Conservation (phyloP, 768 basidiomycete genomes). For the Termitomyces sp. region DNA sequence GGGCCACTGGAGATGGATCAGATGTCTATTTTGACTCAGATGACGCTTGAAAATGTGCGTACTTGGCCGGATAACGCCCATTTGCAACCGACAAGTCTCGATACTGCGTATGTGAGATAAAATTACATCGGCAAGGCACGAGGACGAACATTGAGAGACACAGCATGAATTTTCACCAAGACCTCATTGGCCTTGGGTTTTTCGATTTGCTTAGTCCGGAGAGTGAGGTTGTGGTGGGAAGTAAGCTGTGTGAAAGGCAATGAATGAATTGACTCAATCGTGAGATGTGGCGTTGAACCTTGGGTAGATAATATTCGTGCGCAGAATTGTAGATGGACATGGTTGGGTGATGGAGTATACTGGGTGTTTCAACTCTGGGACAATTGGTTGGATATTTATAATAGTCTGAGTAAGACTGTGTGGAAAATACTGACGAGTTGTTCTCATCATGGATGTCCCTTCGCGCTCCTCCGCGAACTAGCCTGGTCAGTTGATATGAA, state of each 20-base stretch:
- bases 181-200: conserved; percentile 41
- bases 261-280: background rate
- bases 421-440: background rate
- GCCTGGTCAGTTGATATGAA: background rate
- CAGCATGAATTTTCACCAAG: conserved; percentile 49
- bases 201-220: conserved; percentile 18
- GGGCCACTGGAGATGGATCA: conserved; percentile 1
- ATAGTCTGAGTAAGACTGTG: background rate
- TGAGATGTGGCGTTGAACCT: conserved; percentile 1
- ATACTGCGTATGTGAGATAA: conserved; percentile 24
- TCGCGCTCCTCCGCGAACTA: background rate
- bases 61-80: conserved; percentile 32
- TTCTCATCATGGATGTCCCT: background rate
- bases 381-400: background rate
- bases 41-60: background rate
- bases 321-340: conserved; percentile 10
- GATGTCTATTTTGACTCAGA: background rate
- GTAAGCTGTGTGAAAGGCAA: conserved; percentile 8
- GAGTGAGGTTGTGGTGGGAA: conserved; percentile 18
- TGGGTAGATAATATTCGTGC: conserved; percentile 12
- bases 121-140: background rate
- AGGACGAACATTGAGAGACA: conserved; percentile 42
- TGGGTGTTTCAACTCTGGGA: background rate
- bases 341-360: background rate
- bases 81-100: conserved; percentile 42